Base-by-base conservation (phyloP, 2,329 filamentous ascomycete genomes). In the Fusarium lyarnte region DNA sequence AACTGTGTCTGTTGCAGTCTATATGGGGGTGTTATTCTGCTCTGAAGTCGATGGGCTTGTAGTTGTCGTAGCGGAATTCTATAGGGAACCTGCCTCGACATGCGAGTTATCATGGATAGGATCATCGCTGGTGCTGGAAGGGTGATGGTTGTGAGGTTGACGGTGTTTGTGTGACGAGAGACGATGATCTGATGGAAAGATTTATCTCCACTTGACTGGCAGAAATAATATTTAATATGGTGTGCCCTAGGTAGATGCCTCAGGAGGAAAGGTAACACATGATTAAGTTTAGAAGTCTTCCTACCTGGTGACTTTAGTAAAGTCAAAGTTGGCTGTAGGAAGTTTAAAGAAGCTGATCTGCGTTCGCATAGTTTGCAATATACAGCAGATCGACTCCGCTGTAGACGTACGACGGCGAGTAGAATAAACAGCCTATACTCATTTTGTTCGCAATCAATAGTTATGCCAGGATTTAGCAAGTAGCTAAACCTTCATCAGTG, bases 381-480 rank as follows among this genome's bases (percentile, higher is more conserved):
- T 21, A 21, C 38, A n/a, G 38, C 4, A 39, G 38, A 39, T 39
- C 12, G 3, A 23, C 8, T 51, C 8, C 6, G 10, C 8, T 25
- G 6, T 3, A 14, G 17, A 23, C 19, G 13, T 10, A 19, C 3
- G 0, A 51, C 6, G 19, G 1, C 10, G n/a, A 41, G 6, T 7
- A 33, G 31, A 33, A 33, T 13, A n/a, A n/a, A 21, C 0, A 35
- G 1, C 4, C 16, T 5, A 33, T 16, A 14, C 1, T 2, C 2
- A 33, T 33, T 23, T 10, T 4, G 16, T 14, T 3, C 0, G 11
- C 10, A 8, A 4, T 19, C 1, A 0, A 19, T 25, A 1, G 5
- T 4, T 14, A 21, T 33, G 27, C 10, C n/a, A 29, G 17, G 4
- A 10, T 14, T 23, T 3, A 5, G 6, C 10, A 0, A 7, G 3